These are phyloP conservation scores for Vigna mungo DNA, from an alignment of 306 rosid species.

Conservation along the genomic window DNA sequence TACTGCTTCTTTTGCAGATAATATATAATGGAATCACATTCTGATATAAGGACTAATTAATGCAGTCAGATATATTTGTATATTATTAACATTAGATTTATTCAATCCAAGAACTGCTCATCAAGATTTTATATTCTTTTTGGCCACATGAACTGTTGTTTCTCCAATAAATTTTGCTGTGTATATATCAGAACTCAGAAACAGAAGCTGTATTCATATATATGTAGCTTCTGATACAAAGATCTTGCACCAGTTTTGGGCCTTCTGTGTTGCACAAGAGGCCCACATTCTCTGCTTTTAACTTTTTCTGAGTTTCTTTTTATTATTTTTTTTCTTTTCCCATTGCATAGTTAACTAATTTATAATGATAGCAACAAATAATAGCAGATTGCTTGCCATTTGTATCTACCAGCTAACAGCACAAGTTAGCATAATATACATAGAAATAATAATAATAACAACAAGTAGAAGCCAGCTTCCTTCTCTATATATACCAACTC, in stretches of 20 bases:
- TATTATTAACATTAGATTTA: no score
- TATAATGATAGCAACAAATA: neutral
- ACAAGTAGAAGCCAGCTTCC: neutral
- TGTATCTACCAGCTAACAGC: neutral
- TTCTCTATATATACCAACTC: slow-evolving; percentile 43
- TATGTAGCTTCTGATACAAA: slow-evolving; percentile 8
- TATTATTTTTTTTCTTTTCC: neutral
- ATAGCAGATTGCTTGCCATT: slow-evolving; percentile 2
- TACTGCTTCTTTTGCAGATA: slow-evolving; percentile 12
- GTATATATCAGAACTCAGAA: neutral
- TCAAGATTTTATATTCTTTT: neutral
- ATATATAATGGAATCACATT: neutral
- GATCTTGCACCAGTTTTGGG: slow-evolving; percentile 54
- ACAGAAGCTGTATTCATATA: neutral
- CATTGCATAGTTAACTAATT: slow-evolving; percentile 20
- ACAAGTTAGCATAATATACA: neutral
- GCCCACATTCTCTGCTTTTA: slow-evolving; percentile 44
- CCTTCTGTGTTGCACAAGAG: slow-evolving; percentile 43
- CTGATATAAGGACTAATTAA: neutral
- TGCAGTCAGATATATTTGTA: no score
- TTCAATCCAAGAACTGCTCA: neutral
- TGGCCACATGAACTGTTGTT: neutral
- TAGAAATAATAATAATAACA: neutral
- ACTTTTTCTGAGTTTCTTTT: slow-evolving; percentile 4
- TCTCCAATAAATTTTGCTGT: neutral